These are phyloP conservation scores for Talaromyces sp. DNA, from an alignment of 2,329 filamentous ascomycete species.

Conservation along the genomic window DNA sequence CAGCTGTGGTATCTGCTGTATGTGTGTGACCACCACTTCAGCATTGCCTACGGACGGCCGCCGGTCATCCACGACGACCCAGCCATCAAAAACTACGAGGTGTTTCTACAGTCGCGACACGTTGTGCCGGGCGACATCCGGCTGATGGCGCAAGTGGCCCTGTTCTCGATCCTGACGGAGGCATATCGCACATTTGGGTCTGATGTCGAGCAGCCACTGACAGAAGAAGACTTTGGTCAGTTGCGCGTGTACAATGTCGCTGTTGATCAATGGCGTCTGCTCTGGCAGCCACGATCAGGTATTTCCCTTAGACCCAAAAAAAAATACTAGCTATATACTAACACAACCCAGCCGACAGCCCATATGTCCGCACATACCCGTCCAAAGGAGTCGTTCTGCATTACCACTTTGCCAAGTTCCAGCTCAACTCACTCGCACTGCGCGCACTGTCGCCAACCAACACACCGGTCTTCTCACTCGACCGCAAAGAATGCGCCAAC, in stretches of 20 bases:
- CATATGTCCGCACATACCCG: slow-evolving; percentile 45
- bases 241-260: slow-evolving; percentile 42
- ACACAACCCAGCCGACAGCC: slow-evolving; percentile 32
- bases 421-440: slow-evolving; percentile 43
- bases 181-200: slow-evolving; percentile 54
- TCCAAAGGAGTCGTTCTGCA: slow-evolving; percentile 49
- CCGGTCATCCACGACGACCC: slow-evolving; percentile 55
- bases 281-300: slow-evolving; percentile 45
- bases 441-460: slow-evolving; percentile 39
- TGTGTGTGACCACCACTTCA: slow-evolving; percentile 62
- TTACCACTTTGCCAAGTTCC: slow-evolving; percentile 51
- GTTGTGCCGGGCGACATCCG: slow-evolving; percentile 53
- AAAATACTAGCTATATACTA: slow-evolving; percentile 1
- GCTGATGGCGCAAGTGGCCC: slow-evolving; percentile 53
- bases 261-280: slow-evolving; percentile 49
- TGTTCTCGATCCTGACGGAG: slow-evolving; percentile 56
- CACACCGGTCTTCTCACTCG: slow-evolving; percentile 38
- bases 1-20: slow-evolving; percentile 60
- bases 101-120: slow-evolving; percentile 49
- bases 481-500: slow-evolving; percentile 40
- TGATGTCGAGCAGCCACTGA: slow-evolving; percentile 49
- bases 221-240: slow-evolving; percentile 49
- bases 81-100: slow-evolving; percentile 54
- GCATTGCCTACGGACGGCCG: slow-evolving; percentile 56
- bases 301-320: background rate